Base-by-base conservation (phyloP, 352 stramenopile genomes). In the Globisporangium perplexum region DNA sequence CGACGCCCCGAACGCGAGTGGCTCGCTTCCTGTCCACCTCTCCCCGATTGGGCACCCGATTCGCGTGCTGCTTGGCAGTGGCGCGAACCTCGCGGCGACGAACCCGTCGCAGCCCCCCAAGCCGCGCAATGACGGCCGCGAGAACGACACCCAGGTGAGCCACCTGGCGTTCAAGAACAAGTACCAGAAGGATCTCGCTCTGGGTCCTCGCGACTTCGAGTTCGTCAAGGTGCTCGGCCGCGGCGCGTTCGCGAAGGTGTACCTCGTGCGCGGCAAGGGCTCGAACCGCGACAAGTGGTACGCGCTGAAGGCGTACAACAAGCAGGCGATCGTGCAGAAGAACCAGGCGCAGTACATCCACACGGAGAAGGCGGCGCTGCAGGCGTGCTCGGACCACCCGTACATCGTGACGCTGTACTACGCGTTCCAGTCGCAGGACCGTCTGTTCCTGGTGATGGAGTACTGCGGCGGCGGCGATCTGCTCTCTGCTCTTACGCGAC, bases 121-220 rank as follows among this genome's bases (percentile, higher is more conserved):
- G 42, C 69, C 69, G 44, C 73, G 65, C n/a, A 79, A 68, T 20
- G 72, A 87, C 24, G 63, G 48, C 3, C 69, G 74, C 20, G 74
- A 88, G 17, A 88, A 89, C 30, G 73, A 79, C 20, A 90, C 74
- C 22, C 72, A 93, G 50, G 83, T 87, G 7, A 78, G 71, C n/a
- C 83, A 93, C 65, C 64, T 93, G 44, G 82, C 83, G 20, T 93
- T 93, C 66, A 93, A 93, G 68, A 94, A 94, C 77, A 94, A 92
- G 63, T 94, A 94, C 68, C 81, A 94, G 63, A 70, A 90, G 60
- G 82, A 90, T 49, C 50, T 94, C 30, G 83, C 83, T 30, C 63
- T 94, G 8, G 81, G 83, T 14, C 83, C 83, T 26, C 81, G 83
- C 33, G 83, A 94, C 62, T 94, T 94, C 39, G 83, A 94, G 50